Base-by-base conservation (phyloP, 257 asterid genomes). In the Gentiana straminea region DNA sequence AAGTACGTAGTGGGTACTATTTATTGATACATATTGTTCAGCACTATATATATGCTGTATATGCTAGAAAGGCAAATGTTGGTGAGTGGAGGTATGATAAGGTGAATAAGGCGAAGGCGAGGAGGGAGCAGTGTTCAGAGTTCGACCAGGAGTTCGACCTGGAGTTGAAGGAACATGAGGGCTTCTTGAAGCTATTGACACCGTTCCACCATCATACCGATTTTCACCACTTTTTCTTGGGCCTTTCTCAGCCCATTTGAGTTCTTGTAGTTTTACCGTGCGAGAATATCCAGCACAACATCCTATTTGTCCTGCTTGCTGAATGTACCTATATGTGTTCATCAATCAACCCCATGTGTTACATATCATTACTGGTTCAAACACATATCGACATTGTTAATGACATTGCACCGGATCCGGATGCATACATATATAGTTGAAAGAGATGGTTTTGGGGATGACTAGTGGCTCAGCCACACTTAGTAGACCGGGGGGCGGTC, bases 161-260 rank as follows among this genome's bases (percentile, higher is more conserved):
- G 83, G 81, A 2, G 75, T 64, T 43, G 60, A 41, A 9, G 73
- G 75, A 33, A 57, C n/a, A 5, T 24, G 24, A 33, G 80, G 81
- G 66, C 75, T 77, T 59, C 77, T 68, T 41, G 46, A 10, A 39
- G 89, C 49, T 65, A 65, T 76, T 7, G 91, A 69, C 50, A 54
- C 65, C 76, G 75, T 64, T 62, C 68, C 55, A 38, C 83, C 76
- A 13, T 65, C 77, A 46, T 74, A 70, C 51, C 59, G 53, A 50
- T 73, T 73, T 33, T 69, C 86, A 4, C 83, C 81, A 57, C 71
- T 74, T 60, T 79, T 68, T 66, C 83, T 73, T 1, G 94, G 76
- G 13, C 95, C 94, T 60, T 70, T 84, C 77, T 86, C 95, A 5
- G 86, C 94, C 94, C 95, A 86, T 72, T 66, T 74, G 24, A 86